Evolutionary conservation across 78 protist genomes (phyloP).

Genomic region (Creolimax fragrantissima): DNA sequence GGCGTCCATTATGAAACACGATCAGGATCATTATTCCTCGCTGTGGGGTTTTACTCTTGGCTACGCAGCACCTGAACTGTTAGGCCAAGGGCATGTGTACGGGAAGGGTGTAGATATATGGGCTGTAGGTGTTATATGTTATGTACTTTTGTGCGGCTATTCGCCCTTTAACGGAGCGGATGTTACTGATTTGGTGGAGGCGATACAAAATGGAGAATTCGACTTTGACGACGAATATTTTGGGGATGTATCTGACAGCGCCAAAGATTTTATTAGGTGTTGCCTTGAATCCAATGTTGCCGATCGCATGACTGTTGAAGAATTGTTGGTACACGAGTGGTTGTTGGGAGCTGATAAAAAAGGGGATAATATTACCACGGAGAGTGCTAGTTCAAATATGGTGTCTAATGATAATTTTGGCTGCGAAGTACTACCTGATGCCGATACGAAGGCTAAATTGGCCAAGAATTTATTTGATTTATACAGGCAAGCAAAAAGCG

Average conservation of each 20-base stretch:
- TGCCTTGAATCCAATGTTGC: not conserved
- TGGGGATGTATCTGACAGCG: not conserved
- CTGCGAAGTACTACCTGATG: too few species aligned
- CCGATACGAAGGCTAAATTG: too few species aligned
- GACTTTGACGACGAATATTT: not conserved
- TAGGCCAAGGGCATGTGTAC: conserved; percentile 50
- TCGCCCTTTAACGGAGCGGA: conserved; percentile 62
- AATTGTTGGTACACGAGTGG: not conserved
- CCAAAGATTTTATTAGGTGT: not conserved
- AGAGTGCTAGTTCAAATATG: too few species aligned
- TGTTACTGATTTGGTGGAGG: not conserved
- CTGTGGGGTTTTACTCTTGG: conserved; percentile 47
- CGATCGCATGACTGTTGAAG: not conserved
- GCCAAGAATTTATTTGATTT: too few species aligned
- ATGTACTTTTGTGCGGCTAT: conserved; percentile 38
- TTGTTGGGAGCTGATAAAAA: too few species aligned
- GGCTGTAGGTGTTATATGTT: conserved; percentile 65
- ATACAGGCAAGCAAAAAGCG: too few species aligned
- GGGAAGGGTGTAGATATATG: conserved; percentile 66
- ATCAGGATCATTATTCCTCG: not conserved
- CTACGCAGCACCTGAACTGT: conserved; percentile 71
- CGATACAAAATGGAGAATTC: not conserved
- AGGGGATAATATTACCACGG: too few species aligned
- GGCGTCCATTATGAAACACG: conserved; percentile 27
- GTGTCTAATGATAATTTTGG: too few species aligned